Percentiles rank a stretch among this genome's conserved stretches.
Evolutionary conservation across 495 filamentous ascomycete species (phyloP).

Genomic region (Trichoderma gamsii): DNA sequence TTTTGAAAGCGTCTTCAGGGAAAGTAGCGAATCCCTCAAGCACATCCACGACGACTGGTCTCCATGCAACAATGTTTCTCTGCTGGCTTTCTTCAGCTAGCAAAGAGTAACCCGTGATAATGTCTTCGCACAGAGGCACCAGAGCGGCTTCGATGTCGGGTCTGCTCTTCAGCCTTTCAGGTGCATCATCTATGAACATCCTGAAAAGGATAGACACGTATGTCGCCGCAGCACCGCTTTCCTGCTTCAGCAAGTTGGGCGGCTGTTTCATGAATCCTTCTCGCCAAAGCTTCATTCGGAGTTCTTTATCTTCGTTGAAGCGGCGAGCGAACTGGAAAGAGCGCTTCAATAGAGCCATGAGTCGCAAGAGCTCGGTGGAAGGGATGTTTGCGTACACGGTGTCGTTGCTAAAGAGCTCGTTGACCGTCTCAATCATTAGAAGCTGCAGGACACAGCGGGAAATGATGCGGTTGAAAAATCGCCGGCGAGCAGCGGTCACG

Average conservation of each 20-base stretch:
- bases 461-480: slow-evolving; percentile 99
- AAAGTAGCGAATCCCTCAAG: slow-evolving; percentile 90
- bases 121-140: slow-evolving; percentile 89
- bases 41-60: slow-evolving; percentile 96
- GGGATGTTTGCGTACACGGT: slow-evolving; percentile 91
- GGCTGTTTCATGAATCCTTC: slow-evolving; percentile 99
- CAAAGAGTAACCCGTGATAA: slow-evolving; percentile 71
- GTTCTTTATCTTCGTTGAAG: slow-evolving; percentile 95
- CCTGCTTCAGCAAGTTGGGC: slow-evolving; percentile 97
- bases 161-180: slow-evolving; percentile 72
- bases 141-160: slow-evolving; percentile 81
- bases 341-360: slow-evolving; percentile 92
- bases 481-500: slow-evolving; percentile 85
- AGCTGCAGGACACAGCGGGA: slow-evolving; percentile 97
- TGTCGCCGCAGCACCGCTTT: slow-evolving; percentile 83
- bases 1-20: slow-evolving; percentile 72
- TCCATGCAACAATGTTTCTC: slow-evolving; percentile 91
- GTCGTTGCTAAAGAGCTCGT: slow-evolving; percentile 96
- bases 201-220: slow-evolving; percentile 91
- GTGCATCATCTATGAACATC: slow-evolving; percentile 88
- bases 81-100: slow-evolving; percentile 94
- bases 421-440: slow-evolving; percentile 98
- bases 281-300: slow-evolving; percentile 87
- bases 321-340: slow-evolving; percentile 91
- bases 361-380: slow-evolving; percentile 73